Base-by-base conservation (phyloP, 139 green algal genomes). In the Asterochloris sp. region DNA sequence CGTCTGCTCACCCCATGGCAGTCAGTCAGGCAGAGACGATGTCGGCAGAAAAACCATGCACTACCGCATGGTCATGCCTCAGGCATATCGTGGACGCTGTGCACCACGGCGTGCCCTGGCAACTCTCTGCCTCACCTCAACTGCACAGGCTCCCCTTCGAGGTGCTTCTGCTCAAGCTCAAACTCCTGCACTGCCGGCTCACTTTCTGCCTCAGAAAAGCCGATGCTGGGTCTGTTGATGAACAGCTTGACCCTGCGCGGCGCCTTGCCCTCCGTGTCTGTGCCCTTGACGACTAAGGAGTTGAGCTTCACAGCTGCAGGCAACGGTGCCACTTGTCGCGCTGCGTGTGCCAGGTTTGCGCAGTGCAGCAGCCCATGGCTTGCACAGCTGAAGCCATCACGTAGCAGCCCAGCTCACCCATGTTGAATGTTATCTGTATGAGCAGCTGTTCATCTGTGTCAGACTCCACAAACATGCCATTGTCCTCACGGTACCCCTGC, bases 401-500 rank as follows among this genome's bases (percentile, higher is more conserved):
- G 38, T 15, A 15, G 24, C 28, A 64, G 17, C 13, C 6, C 19
- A 38, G 13, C 24, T 19, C 27, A 84, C 84, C 81, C 69, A 91
- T 85, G 73, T 89, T 91, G 86, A 96, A 97, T 11, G 91, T 87
- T 9, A 98, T 90, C 86, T 98, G 92, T 0, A 98, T 83, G 11
- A 98, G 80, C n/a, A 98, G 82, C 90, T 98, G 93, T 84, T 97
- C 94, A 60, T 98, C 94, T 0, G 90, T 94, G 78, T 98, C 94
- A 23, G 78, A 90, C 83, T 98, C 91, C 14, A 96, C 78, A 38
- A 83, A 91, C 27, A 98, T 85, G 0, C 89, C 89, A 61, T 91
- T 88, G 54, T 95, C 91, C 15, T 97, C 93, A 62, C 93, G 82
- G 81, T 95, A 95, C 0, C 92, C 90, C 91, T 96, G 84, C 64